Evolutionary conservation across 2,329 filamentous ascomycete genomes (phyloP).

Genomic region (Fusarium sp.): DNA sequence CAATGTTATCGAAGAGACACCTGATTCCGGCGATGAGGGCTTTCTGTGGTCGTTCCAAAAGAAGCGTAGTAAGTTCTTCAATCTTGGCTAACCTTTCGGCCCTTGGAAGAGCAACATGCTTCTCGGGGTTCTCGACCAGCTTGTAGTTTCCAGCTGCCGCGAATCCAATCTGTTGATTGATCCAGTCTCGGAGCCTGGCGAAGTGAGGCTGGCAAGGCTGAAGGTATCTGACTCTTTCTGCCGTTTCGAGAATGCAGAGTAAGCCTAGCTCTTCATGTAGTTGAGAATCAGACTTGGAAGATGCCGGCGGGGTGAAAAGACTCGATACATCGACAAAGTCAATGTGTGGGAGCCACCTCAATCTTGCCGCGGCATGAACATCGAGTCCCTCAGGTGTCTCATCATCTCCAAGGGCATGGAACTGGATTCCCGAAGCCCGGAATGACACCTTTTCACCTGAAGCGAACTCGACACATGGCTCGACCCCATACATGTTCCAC

Average conservation of each 20-base stretch:
- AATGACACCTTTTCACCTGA: not conserved
- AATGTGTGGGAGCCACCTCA: slow-evolving; percentile 21
- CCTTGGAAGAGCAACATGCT: not conserved
- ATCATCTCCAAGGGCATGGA: slow-evolving; percentile 5
- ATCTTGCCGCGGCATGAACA: slow-evolving; percentile 1
- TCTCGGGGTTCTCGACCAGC: slow-evolving; percentile 47
- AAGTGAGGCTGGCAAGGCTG: slow-evolving; percentile 16
- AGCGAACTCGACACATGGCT: slow-evolving; percentile 1
- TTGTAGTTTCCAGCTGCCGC: slow-evolving; percentile 36
- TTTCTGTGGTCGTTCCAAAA: not conserved
- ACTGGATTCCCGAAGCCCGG: not conserved
- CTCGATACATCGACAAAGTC: slow-evolving; percentile 2
- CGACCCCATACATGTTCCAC: slow-evolving; percentile 1
- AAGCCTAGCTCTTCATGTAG: slow-evolving; percentile 11
- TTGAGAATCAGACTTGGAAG: not conserved
- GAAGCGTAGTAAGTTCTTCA: not conserved
- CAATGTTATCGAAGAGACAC: slow-evolving; percentile 6
- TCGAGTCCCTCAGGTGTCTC: not conserved
- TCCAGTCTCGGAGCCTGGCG: slow-evolving; percentile 14
- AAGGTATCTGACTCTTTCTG: slow-evolving; percentile 1
- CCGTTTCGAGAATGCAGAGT: slow-evolving; percentile 8
- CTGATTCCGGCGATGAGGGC: not conserved
- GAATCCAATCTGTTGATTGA: slow-evolving; percentile 6
- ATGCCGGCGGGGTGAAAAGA: slow-evolving; percentile 4
- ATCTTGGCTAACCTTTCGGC: not conserved